Base-by-base conservation (phyloP, 2,329 filamentous ascomycete species). In the Neurospora sp. region DNA sequence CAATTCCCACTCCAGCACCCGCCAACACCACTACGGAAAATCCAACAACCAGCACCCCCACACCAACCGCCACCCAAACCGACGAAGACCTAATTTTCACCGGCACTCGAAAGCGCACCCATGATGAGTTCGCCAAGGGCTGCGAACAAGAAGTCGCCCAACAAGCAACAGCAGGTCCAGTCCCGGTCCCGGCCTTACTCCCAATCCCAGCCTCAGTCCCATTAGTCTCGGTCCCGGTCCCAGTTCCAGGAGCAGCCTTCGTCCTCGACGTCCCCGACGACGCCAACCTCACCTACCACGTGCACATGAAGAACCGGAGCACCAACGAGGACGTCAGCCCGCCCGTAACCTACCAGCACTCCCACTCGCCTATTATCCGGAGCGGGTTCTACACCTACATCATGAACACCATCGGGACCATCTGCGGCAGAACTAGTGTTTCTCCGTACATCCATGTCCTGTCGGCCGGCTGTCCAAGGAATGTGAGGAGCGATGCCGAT, bases 271-370 rank as follows among this genome's bases (percentile, higher is more conserved):
- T 75, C 12, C 73, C 74, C 8, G 69, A 68, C 33, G 70, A 74
- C n/a, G 74, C 74, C 38, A 62, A 69, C 43, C 70, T 75, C 23
- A 72, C 68, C 12, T 75, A 75, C 66, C 46, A 69, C 40, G 65
- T 75, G 43, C 73, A 71, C 65, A 67, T 74, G 67, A 75, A 70
- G 28, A 72, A 75, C 67, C 65, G 39, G 17, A n/a, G 12, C 2
- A 69, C 72, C 38, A 69, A 70, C n/a, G 62, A 28, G 66, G 69
- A 72, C n/a, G 67, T 75, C 1, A 65, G 68, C 67, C 28, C 69
- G 2, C 66, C 69, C 3, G 69, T 67, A 8, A 69, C 57, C 1
- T 74, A 71, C 23, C 67, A 69, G 12, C 74, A 75, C 67, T 70
- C 70, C 36, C 69, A 71, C 67, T 52, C 40, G 10, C 23, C 69